Evolutionary conservation across 177 flowering plant genomes (phyloP).

Genomic region (Vitis hybrid): DNA sequence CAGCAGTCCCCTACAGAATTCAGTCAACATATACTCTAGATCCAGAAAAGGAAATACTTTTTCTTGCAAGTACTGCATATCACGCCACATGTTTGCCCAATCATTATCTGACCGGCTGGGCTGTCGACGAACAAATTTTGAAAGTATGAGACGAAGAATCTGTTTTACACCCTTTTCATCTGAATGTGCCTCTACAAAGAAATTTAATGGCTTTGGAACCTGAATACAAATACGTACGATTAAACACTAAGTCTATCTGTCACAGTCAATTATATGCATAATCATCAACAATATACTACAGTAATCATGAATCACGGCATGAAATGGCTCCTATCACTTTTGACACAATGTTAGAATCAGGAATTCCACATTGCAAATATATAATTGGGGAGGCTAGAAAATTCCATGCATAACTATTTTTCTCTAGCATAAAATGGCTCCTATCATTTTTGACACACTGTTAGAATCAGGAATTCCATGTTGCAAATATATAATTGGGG

Average conservation of each 20-base stretch:
- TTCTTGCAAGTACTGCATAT: slow-evolving; percentile 76
- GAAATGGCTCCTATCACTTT: background rate
- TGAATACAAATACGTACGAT: slow-evolving; percentile 27
- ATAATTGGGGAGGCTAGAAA: too few relatives aligned
- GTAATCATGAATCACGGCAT: background rate
- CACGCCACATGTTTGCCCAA: slow-evolving; percentile 98
- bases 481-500: too few relatives aligned
- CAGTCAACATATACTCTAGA: slow-evolving; percentile 75
- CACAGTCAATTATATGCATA: background rate
- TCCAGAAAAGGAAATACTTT: slow-evolving; percentile 95
- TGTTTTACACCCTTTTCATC: slow-evolving; percentile 93
- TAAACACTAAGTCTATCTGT: background rate
- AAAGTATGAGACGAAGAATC: slow-evolving; percentile 91
- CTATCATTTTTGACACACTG: background rate
- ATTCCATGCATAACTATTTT: background rate
- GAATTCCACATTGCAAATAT: background rate
- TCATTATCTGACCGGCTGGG: slow-evolving; percentile 86
- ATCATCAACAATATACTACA: background rate
- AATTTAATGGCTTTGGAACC: slow-evolving; percentile 90
- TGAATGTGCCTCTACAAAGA: slow-evolving; percentile 62
- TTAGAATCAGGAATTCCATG: background rate
- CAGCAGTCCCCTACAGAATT: slow-evolving; percentile 91
- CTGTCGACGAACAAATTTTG: slow-evolving; percentile 89
- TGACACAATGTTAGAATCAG: background rate
- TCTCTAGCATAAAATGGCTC: background rate